These are phyloP conservation scores for Rugiboletus extremiorientalis DNA, from an alignment of 1,284 basidiomycete genomes.

Conservation along the genomic window DNA sequence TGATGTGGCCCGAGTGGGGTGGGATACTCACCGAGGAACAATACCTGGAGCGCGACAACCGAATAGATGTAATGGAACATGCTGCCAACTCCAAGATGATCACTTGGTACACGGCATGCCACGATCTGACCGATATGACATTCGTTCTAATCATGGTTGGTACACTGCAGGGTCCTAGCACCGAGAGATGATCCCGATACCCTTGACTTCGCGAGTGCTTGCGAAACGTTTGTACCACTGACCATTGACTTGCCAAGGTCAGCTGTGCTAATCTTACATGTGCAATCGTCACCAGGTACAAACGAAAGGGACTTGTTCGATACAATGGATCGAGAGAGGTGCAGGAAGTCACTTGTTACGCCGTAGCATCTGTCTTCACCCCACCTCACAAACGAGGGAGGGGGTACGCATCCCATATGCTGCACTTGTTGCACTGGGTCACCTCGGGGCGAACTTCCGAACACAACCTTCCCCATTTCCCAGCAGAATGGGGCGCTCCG, in stretches of 20 bases:
- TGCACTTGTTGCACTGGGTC: constrained; percentile 46
- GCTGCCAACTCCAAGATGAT: constrained; percentile 36
- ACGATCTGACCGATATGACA: not conserved
- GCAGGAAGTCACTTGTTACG: constrained; percentile 34
- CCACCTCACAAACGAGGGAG: constrained; percentile 39
- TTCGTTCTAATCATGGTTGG: not conserved
- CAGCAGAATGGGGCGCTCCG: constrained; percentile 38
- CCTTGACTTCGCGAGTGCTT: constrained; percentile 43
- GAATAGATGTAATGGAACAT: constrained; percentile 38
- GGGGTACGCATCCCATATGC: constrained; percentile 49
- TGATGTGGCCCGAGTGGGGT: constrained; percentile 38
- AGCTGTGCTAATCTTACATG: not conserved
- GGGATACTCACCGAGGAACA: constrained; percentile 35
- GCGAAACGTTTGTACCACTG: constrained; percentile 42
- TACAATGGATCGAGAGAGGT: constrained; percentile 14
- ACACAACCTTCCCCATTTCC: constrained; percentile 33
- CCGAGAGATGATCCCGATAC: constrained; percentile 38
- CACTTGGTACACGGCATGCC: constrained; percentile 39
- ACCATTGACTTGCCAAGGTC: not conserved
- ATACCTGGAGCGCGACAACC: constrained; percentile 36
- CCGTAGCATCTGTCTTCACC: constrained; percentile 45
- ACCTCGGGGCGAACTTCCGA: constrained; percentile 28
- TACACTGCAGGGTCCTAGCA: constrained; percentile 41
- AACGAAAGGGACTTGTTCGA: constrained; percentile 29
- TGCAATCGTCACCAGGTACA: constrained; percentile 8